These are phyloP conservation scores for Colletotrichum coccodes DNA, from an alignment of 2,329 filamentous ascomycete genomes.

Conservation along the genomic window DNA sequence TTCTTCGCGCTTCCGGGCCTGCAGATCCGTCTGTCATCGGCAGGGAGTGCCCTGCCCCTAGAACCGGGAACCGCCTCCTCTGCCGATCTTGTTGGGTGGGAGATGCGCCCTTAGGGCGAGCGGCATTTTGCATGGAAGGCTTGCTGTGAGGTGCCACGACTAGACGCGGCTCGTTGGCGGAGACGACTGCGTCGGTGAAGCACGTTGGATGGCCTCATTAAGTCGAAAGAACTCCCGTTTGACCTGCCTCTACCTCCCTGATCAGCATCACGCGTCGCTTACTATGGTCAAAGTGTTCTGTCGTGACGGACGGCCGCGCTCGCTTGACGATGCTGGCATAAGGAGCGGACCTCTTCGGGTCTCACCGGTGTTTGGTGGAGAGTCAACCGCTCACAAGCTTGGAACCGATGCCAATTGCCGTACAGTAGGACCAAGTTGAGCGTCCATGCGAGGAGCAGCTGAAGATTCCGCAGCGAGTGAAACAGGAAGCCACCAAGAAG, in stretches of 20 bases:
- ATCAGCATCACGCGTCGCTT: background rate
- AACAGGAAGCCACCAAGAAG: conserved; percentile 23
- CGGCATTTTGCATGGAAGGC: conserved; percentile 14
- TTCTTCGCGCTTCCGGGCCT: background rate
- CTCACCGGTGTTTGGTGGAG: conserved; percentile 23
- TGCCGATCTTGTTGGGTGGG: conserved; percentile 30
- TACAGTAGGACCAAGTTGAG: background rate
- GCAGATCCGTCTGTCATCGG: conserved; percentile 18
- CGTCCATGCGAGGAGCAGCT: background rate
- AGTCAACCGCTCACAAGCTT: conserved; percentile 1
- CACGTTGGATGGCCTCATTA: conserved; percentile 24
- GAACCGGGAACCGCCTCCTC: conserved; percentile 20
- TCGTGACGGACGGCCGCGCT: background rate
- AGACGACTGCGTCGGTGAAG: conserved; percentile 7
- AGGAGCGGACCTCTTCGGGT: conserved; percentile 5
- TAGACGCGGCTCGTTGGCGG: conserved; percentile 19
- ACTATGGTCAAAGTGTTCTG: background rate
- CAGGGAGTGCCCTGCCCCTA: conserved; percentile 1
- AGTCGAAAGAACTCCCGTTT: background rate
- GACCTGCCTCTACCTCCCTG: background rate
- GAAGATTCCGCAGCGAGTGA: conserved; percentile 28
- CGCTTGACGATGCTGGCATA: conserved; percentile 3
- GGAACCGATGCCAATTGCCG: background rate
- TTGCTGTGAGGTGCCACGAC: conserved; percentile 33
- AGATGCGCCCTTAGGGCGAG: conserved; percentile 15